A percentile compares a stretch with the other conserved stretches of the same genome.
Conservation (phyloP, 2,329 filamentous ascomycete species). For the Calonectria hongkongensis region DNA sequence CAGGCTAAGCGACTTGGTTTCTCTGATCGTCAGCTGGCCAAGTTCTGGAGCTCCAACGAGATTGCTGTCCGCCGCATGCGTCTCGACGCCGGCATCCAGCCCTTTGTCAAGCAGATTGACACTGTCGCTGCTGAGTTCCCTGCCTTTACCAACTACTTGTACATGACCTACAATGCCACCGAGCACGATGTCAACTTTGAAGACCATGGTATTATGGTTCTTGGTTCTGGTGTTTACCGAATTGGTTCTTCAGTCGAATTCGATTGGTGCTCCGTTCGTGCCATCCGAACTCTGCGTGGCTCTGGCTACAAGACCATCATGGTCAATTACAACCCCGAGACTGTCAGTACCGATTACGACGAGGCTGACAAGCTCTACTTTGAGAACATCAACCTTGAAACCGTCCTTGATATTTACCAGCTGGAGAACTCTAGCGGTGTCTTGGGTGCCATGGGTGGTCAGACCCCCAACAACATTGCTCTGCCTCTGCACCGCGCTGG, state of each 20-base stretch:
- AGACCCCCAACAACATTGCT: constrained; percentile 98
- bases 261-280: constrained; percentile 98
- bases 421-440: constrained; percentile 89
- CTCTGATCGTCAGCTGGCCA: constrained; percentile 93
- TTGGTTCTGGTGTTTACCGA: constrained; percentile 96
- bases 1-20: constrained; percentile 96
- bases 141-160: constrained; percentile 95
- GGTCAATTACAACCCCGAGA: constrained; percentile 96
- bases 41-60: constrained; percentile 96
- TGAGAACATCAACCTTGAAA: constrained; percentile 94
- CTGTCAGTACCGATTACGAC: constrained; percentile 92
- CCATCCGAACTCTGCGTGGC: constrained; percentile 91
- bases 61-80: constrained; percentile 89
- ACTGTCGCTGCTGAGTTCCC: constrained; percentile 98
- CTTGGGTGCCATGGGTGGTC: constrained; percentile 96
- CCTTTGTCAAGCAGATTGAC: constrained; percentile 98
- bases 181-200: constrained; percentile 90
- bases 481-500: constrained; percentile 91
- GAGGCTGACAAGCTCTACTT: constrained; percentile 97
- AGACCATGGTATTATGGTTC: constrained; percentile 95
- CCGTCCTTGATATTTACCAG: constrained; percentile 94
- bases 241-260: constrained; percentile 99
- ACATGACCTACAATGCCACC: constrained; percentile 94
- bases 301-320: constrained; percentile 95
- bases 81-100: constrained; percentile 89